Conservation (phyloP, 1,284 basidiomycete species). For the Fomitopsis betulina region DNA sequence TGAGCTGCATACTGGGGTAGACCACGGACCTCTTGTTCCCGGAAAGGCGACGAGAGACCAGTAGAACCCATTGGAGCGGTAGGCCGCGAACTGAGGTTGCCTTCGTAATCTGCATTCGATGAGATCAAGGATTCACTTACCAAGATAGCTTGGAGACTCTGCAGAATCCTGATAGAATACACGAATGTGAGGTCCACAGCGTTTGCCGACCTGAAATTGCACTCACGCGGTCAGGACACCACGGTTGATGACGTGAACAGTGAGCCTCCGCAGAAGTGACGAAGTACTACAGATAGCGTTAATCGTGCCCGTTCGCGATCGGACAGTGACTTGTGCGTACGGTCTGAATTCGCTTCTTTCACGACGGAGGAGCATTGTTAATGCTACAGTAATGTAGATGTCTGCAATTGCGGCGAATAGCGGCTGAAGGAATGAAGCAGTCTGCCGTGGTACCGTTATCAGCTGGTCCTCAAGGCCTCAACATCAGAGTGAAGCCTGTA, state of each 20-base stretch:
- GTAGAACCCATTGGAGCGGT: not conserved
- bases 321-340: not conserved
- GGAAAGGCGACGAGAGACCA: conserved; percentile 1
- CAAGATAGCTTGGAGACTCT: not conserved
- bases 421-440: not conserved
- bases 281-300: not conserved
- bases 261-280: not conserved
- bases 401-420: not conserved
- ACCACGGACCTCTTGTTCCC: not conserved
- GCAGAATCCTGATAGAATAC: not conserved
- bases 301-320: not conserved
- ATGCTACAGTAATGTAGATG: conserved; percentile 1
- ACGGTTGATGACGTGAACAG: conserved; percentile 2
- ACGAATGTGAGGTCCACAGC: not conserved
- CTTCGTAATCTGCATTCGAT: not conserved
- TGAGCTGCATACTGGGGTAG: not conserved
- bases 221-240: conserved; percentile 4
- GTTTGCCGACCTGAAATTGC: not conserved
- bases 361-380: conserved; percentile 1
- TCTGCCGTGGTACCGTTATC: not conserved
- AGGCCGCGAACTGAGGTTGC: not conserved
- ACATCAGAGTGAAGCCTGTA: not conserved
- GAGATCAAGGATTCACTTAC: not conserved
- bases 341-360: not conserved
- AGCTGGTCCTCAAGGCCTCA: too few species aligned